phyloP scores from a whole-genome alignment of 108 stramenopile genomes.

The Skeletonema grethae region DNA sequence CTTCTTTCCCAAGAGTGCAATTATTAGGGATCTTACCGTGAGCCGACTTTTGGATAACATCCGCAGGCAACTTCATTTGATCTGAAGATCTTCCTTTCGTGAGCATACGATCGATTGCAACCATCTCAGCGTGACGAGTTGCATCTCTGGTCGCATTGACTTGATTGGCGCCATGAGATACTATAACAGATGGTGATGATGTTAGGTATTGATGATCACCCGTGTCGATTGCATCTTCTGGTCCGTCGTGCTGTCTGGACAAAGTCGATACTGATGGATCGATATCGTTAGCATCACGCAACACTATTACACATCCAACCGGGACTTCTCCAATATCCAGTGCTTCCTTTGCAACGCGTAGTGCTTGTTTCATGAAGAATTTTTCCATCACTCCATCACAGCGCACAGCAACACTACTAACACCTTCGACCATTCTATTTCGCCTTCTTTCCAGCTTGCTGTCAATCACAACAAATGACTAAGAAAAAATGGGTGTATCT shows the following conservation, averaged over 20 bases:
- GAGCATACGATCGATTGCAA: conserved; percentile 82
- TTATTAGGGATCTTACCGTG: conserved; percentile 35
- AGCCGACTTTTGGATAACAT: conserved; percentile 39
- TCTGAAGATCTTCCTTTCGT: conserved; percentile 68
- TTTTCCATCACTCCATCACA: conserved; percentile 44
- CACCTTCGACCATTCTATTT: not conserved
- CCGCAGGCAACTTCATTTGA: conserved; percentile 55
- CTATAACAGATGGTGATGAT: conserved; percentile 50
- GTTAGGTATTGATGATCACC: not conserved
- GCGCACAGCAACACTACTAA: not conserved
- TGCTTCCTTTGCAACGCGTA: conserved; percentile 70
- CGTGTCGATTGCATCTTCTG: not conserved
- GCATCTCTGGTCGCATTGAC: conserved; percentile 88
- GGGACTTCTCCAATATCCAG: conserved; percentile 81
- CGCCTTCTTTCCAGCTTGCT: not conserved
- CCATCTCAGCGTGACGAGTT: conserved; percentile 84
- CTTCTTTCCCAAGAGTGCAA: conserved; percentile 27
- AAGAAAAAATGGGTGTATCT: no score
- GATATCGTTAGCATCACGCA: conserved; percentile 33
- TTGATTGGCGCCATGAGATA: conserved; percentile 90
- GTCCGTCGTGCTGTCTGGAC: not conserved
- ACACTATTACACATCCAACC: conserved; percentile 86
- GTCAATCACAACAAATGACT: no score
- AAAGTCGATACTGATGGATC: not conserved
- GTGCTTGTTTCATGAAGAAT: conserved; percentile 74